phyloP scores from a whole-genome alignment of 257 asterid species.

The Galeopsis tetrahit region DNA sequence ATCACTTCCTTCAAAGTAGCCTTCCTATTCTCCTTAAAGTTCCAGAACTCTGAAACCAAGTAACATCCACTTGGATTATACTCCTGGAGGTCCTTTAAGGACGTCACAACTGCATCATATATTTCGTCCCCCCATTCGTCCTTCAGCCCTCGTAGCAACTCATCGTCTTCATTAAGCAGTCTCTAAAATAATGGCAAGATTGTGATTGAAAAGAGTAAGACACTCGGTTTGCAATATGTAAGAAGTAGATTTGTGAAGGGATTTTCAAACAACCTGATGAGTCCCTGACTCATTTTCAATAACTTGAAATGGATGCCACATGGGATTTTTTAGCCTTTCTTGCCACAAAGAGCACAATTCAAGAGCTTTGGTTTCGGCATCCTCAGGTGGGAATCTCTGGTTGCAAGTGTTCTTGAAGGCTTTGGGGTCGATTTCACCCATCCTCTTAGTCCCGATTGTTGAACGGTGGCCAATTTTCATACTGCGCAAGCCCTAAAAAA shows the following conservation, averaged over 20 bases:
- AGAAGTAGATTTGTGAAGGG: not conserved
- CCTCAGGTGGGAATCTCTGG: constrained; percentile 47
- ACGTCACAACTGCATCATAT: constrained; percentile 43
- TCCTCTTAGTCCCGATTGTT: constrained; percentile 69
- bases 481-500: constrained; percentile 55
- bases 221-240: not conserved
- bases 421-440: constrained; percentile 73
- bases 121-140: constrained; percentile 57
- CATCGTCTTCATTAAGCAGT: constrained; percentile 51
- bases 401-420: constrained; percentile 54
- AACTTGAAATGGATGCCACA: constrained; percentile 68
- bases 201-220: not conserved
- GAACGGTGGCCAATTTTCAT: constrained; percentile 45
- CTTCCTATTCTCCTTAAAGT: constrained; percentile 50
- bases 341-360: constrained; percentile 74
- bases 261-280: constrained; percentile 41
- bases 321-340: constrained; percentile 51
- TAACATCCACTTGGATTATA: constrained; percentile 62
- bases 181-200: constrained; percentile 27
- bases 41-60: constrained; percentile 62
- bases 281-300: constrained; percentile 38
- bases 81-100: constrained; percentile 43
- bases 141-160: constrained; percentile 40
- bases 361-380: constrained; percentile 57
- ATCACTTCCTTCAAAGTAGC: constrained; percentile 62